These are phyloP conservation scores for Phytopythium delawarense DNA, from an alignment of 352 stramenopile genomes.

Conservation along the genomic window DNA sequence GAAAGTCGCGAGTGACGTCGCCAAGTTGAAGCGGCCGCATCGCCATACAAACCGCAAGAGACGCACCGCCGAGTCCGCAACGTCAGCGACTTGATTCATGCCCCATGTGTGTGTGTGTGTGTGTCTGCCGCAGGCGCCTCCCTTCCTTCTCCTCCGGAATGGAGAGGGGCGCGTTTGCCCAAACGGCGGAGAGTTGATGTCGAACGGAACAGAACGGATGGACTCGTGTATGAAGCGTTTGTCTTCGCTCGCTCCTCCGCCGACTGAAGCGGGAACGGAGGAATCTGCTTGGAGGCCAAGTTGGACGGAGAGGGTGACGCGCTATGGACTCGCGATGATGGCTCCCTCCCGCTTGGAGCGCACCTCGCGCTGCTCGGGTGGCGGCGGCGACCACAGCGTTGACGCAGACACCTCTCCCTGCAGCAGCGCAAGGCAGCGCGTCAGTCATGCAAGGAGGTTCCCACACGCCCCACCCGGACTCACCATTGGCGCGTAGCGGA, in stretches of 20 bases:
- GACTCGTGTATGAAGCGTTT: too few relatives aligned
- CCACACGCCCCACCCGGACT: background rate
- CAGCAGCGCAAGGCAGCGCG: background rate
- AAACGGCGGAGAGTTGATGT: too few relatives aligned
- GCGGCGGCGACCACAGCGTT: conserved; percentile 3
- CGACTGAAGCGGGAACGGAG: too few relatives aligned
- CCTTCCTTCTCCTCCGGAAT: too few relatives aligned
- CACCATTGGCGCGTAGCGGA: conserved; percentile 43
- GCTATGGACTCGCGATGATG: background rate
- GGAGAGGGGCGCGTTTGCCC: too few relatives aligned
- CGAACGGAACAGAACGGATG: too few relatives aligned
- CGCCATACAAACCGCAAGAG: background rate
- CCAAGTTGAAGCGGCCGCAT: conserved; percentile 1
- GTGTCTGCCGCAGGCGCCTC: background rate
- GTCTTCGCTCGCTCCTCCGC: too few relatives aligned
- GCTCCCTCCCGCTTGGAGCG: background rate
- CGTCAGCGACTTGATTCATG: background rate
- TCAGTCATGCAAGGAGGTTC: background rate
- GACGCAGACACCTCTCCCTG: conserved; percentile 4
- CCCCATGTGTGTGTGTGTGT: background rate
- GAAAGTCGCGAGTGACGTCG: conserved; percentile 1
- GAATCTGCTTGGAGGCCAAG: too few relatives aligned
- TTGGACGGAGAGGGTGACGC: too few relatives aligned
- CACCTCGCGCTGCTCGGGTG: background rate
- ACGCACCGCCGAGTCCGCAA: background rate